A percentile compares a stretch with the other conserved stretches of the same genome.
phyloP scores from a whole-genome alignment of 805 yeast genomes.

The Yarrowia phangngaensis region DNA sequence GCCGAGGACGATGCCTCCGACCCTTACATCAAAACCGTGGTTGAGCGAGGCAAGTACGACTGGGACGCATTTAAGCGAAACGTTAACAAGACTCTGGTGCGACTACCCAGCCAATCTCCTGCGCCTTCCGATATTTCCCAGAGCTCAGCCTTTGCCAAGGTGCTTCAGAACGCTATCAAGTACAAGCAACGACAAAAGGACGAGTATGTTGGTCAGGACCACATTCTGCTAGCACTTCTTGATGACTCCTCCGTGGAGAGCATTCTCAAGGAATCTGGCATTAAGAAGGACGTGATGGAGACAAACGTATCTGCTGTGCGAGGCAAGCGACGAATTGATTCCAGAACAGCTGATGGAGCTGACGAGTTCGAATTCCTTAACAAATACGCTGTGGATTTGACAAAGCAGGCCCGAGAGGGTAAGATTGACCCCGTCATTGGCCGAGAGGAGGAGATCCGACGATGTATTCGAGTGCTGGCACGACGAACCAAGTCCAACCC shows the following conservation, averaged over 20 bases:
- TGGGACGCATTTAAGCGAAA: slow-evolving; percentile 74
- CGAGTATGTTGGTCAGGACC: slow-evolving; percentile 90
- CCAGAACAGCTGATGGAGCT: slow-evolving; percentile 89
- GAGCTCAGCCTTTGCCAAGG: slow-evolving; percentile 69
- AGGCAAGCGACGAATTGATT: slow-evolving; percentile 88
- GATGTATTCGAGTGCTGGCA: slow-evolving; percentile 92
- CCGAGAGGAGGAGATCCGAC: slow-evolving; percentile 95
- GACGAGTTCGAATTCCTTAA: slow-evolving; percentile 74
- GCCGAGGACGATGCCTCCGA: slow-evolving; percentile 52
- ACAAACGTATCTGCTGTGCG: slow-evolving; percentile 75
- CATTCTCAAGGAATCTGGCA: slow-evolving; percentile 65
- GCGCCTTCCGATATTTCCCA: slow-evolving; percentile 80
- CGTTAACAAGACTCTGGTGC: slow-evolving; percentile 75
- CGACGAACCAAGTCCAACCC: slow-evolving; percentile 97
- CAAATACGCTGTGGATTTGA: slow-evolving; percentile 90
- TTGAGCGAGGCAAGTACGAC: slow-evolving; percentile 84
- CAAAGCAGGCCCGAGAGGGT: slow-evolving; percentile 90
- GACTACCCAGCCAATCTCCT: slow-evolving; percentile 84
- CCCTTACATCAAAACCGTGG: slow-evolving; percentile 70
- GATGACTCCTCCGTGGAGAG: slow-evolving; percentile 70
- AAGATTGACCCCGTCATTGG: slow-evolving; percentile 98
- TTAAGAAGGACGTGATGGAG: slow-evolving; percentile 68
- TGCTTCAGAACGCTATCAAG: slow-evolving; percentile 69
- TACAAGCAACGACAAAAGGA: slow-evolving; percentile 87
- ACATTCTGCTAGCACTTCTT: slow-evolving; percentile 74